Conservation (phyloP, 208 protist genomes). For the Zelonia costaricensis region DNA sequence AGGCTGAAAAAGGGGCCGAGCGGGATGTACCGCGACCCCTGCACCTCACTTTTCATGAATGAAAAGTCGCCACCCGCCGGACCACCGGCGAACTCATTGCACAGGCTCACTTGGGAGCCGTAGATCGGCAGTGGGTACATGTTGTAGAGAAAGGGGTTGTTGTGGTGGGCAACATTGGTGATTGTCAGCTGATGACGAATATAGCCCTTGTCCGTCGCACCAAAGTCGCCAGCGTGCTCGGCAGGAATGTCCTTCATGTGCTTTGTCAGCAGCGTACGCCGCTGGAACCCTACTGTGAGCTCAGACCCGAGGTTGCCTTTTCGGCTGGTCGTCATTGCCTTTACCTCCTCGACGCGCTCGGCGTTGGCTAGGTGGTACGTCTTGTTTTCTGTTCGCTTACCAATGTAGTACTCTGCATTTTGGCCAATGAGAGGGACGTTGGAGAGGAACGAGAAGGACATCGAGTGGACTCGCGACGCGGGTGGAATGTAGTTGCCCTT, state of each 20-base stretch:
- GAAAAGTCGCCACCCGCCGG: slow-evolving; percentile 54
- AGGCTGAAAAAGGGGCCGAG: slow-evolving; percentile 73
- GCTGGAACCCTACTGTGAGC: slow-evolving; percentile 71
- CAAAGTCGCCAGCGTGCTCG: slow-evolving; percentile 54
- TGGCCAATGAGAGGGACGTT: slow-evolving; percentile 82
- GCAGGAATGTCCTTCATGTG: slow-evolving; percentile 41
- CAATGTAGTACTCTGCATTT: slow-evolving; percentile 78
- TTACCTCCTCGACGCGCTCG: slow-evolving; percentile 76
- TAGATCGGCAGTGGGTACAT: slow-evolving; percentile 86
- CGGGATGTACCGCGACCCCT: slow-evolving; percentile 70
- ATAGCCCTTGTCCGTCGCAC: slow-evolving; percentile 66
- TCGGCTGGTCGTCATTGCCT: slow-evolving; percentile 50
- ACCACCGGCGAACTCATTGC: slow-evolving; percentile 69
- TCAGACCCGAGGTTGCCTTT: slow-evolving; percentile 59
- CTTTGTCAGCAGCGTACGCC: slow-evolving; percentile 53
- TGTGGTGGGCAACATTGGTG: slow-evolving; percentile 65
- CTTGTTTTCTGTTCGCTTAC: slow-evolving; percentile 63
- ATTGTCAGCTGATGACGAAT: slow-evolving; percentile 55
- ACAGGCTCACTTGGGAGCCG: slow-evolving; percentile 43
- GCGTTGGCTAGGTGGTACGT: slow-evolving; percentile 56
- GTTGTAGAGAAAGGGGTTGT: slow-evolving; percentile 71
- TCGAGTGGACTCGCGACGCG: slow-evolving; percentile 69
- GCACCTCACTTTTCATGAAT: slow-evolving; percentile 75
- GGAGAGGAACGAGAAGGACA: slow-evolving; percentile 72
- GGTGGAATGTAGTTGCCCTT: slow-evolving; percentile 84